A percentile compares a stretch with the other conserved stretches of the same genome.
Conservation (phyloP, 257 asterid species). For the Gentiana macrophylla region DNA sequence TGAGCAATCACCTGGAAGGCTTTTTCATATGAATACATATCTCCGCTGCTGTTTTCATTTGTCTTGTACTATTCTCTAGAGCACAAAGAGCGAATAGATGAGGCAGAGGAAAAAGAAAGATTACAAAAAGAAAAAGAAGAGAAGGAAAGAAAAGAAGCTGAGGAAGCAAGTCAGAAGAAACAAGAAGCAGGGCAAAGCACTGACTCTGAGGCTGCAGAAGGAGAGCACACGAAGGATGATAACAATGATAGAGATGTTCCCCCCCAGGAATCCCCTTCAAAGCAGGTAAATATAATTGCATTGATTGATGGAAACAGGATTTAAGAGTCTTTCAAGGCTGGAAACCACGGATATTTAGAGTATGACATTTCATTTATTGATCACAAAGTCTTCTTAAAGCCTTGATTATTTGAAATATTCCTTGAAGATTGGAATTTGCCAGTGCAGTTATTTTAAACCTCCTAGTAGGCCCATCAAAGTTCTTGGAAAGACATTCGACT, state of each 20-base stretch:
- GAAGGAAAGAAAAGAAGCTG: slow-evolving; percentile 50
- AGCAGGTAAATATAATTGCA: slow-evolving; percentile 28
- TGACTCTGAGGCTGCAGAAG: slow-evolving; percentile 30
- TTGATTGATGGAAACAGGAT: background rate
- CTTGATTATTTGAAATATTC: background rate
- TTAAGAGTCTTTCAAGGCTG: background rate
- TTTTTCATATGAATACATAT: background rate
- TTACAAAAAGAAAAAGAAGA: slow-evolving; percentile 76
- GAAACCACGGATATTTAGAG: background rate
- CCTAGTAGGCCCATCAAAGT: too few relatives aligned
- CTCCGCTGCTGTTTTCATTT: background rate
- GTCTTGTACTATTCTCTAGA: slow-evolving; percentile 30
- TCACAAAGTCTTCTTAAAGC: background rate
- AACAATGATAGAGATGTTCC: slow-evolving; percentile 32
- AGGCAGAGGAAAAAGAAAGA: slow-evolving; percentile 86
- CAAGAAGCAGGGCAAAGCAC: slow-evolving; percentile 22
- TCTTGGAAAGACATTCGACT: too few relatives aligned
- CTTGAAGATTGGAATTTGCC: too few relatives aligned
- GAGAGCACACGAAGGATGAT: slow-evolving; percentile 30
- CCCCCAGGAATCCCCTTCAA: slow-evolving; percentile 29
- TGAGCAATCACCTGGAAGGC: background rate
- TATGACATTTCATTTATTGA: background rate
- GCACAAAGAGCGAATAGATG: slow-evolving; percentile 80
- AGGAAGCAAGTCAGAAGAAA: slow-evolving; percentile 38
- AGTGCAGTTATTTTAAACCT: too few relatives aligned